Percentiles rank a stretch among this genome's conserved stretches.
These are phyloP conservation scores for Trichoderma arundinaceum DNA, from an alignment of 2,329 filamentous ascomycete species.

Conservation along the genomic window DNA sequence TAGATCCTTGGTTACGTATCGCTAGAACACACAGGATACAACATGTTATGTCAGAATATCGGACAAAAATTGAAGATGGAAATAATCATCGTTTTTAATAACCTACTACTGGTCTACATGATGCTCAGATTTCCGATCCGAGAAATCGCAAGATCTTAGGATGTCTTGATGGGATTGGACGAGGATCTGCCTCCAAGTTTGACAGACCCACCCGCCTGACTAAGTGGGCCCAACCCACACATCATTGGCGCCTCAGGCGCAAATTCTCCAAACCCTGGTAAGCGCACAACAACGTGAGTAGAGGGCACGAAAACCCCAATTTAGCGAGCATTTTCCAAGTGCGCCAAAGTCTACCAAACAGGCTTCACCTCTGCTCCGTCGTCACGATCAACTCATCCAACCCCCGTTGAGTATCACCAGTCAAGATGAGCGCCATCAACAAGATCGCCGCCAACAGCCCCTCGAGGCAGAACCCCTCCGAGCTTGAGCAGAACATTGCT, in stretches of 20 bases:
- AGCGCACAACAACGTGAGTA: slow-evolving; percentile 32
- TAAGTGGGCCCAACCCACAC: background rate
- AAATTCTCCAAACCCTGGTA: slow-evolving; percentile 5
- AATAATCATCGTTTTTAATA: no score
- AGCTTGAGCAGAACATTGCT: slow-evolving; percentile 97
- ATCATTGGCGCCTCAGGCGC: slow-evolving; percentile 10
- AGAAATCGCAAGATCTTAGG: no score
- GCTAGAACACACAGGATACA: no score
- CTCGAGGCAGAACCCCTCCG: slow-evolving; percentile 92
- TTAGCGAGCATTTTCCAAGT: slow-evolving; percentile 42
- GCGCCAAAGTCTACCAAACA: slow-evolving; percentile 21
- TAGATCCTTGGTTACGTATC: no score
- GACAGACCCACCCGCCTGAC: background rate
- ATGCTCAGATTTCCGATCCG: no score
- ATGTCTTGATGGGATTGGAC: background rate
- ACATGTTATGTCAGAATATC: no score
- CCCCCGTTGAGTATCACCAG: slow-evolving; percentile 49
- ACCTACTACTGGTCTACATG: no score
- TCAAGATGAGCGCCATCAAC: slow-evolving; percentile 76
- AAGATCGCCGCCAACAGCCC: slow-evolving; percentile 99
- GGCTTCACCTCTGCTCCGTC: slow-evolving; percentile 23
- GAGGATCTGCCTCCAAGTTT: background rate
- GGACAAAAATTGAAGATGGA: no score
- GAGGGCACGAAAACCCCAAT: slow-evolving; percentile 52
- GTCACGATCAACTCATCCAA: slow-evolving; percentile 40